phyloP scores from a whole-genome alignment of 192 early-diverging fungal species.

The Coemansia sp. region DNA sequence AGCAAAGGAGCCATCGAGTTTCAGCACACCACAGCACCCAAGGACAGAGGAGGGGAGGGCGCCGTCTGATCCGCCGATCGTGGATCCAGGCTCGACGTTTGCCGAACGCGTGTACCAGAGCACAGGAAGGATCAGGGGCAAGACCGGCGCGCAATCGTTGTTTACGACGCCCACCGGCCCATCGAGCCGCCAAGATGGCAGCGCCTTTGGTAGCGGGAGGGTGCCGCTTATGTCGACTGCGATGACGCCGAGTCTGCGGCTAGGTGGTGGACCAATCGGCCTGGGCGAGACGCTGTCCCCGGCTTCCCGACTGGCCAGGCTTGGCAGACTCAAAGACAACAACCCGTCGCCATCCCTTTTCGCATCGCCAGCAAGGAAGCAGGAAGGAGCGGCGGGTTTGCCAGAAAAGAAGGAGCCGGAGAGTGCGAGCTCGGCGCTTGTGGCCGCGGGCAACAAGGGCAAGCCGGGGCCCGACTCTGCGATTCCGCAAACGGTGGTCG shows the following conservation, averaged over 20 bases:
- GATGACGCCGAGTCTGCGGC: background rate
- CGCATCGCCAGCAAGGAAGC: constrained; percentile 11
- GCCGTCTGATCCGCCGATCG: constrained; percentile 2
- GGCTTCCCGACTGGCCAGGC: background rate
- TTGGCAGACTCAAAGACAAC: background rate
- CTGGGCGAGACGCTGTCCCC: constrained; percentile 1
- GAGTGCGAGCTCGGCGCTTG: background rate
- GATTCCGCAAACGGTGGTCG: constrained; percentile 32
- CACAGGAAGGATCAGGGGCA: constrained; percentile 18
- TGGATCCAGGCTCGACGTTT: constrained; percentile 24
- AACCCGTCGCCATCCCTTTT: constrained; percentile 1
- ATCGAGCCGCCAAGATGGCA: background rate
- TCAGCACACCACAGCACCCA: constrained; percentile 24
- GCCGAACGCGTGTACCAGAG: constrained; percentile 48
- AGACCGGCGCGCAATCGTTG: background rate
- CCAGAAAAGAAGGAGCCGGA: constrained; percentile 10
- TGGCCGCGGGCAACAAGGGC: background rate
- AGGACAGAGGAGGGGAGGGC: constrained; percentile 1
- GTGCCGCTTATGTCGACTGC: background rate
- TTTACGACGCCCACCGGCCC: background rate
- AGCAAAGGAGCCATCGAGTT: constrained; percentile 1
- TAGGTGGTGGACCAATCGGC: background rate
- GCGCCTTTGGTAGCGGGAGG: too few species aligned
- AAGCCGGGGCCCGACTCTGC: constrained; percentile 20
- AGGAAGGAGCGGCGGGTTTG: background rate